These are phyloP conservation scores for Xylaria grammica DNA, from an alignment of 495 filamentous ascomycete genomes.

Conservation along the genomic window DNA sequence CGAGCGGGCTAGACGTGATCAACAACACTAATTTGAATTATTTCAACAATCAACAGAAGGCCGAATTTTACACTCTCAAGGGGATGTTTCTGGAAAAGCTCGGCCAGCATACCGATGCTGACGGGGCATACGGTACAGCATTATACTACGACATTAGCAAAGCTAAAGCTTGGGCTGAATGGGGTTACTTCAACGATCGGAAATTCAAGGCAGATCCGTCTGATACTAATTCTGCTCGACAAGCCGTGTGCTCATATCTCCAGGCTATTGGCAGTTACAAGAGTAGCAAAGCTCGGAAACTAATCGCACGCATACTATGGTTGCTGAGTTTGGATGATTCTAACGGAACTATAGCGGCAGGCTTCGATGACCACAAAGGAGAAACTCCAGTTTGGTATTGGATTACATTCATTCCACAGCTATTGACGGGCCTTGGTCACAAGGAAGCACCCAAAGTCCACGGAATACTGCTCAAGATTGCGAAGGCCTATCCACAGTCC, in stretches of 20 bases:
- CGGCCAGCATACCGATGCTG: conserved; percentile 83
- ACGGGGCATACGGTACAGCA: conserved; percentile 91
- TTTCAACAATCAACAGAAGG: conserved; percentile 94
- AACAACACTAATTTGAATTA: conserved; percentile 99
- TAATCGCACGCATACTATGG: conserved; percentile 96
- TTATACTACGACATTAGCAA: conserved; percentile 93
- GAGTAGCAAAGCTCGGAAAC: conserved; percentile 92
- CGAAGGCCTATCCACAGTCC: conserved; percentile 91
- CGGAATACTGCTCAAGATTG: conserved; percentile 85
- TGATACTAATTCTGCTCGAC: conserved; percentile 79
- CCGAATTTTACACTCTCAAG: conserved; percentile 98
- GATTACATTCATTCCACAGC: conserved; percentile 98
- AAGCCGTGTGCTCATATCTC: conserved; percentile 93
- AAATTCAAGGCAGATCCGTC: conserved; percentile 88
- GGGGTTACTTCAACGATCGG: conserved; percentile 96
- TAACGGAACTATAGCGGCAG: conserved; percentile 74
- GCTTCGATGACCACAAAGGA: conserved; percentile 93
- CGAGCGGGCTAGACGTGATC: conserved; percentile 92
- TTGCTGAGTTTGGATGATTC: conserved; percentile 91
- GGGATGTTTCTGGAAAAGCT: conserved; percentile 99
- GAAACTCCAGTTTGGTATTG: conserved; percentile 98
- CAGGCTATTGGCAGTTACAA: conserved; percentile 96
- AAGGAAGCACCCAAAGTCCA: conserved; percentile 88
- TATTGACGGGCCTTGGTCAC: conserved; percentile 85
- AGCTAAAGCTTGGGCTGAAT: conserved; percentile 98